phyloP scores from a whole-genome alignment of 2,329 filamentous ascomycete species.

The Chrysosphaeria jannelii region DNA sequence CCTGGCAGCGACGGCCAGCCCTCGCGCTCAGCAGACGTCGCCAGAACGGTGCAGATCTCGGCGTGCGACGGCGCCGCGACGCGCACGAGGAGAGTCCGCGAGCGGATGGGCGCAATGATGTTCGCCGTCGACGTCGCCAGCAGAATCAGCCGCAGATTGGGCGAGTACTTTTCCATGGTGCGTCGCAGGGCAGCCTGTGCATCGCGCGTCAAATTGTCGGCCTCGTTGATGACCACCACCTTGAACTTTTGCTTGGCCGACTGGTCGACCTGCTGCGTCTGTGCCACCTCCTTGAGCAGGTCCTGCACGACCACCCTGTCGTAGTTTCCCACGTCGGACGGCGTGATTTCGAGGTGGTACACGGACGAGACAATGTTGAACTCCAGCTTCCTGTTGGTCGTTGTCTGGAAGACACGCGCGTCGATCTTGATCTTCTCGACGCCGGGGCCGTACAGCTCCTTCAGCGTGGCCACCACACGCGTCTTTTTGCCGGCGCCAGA shows the following conservation, averaged over 20 bases:
- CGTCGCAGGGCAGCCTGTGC: slow-evolving; percentile 80
- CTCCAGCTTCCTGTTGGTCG: slow-evolving; percentile 84
- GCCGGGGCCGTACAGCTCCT: slow-evolving; percentile 79
- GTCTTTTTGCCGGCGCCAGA: slow-evolving; percentile 97
- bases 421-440: slow-evolving; percentile 99
- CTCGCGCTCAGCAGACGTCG: slow-evolving; percentile 41
- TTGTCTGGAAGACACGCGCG: slow-evolving; percentile 84
- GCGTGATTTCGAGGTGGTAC: slow-evolving; percentile 95
- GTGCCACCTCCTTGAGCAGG: slow-evolving; percentile 84
- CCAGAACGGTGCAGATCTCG: slow-evolving; percentile 59
- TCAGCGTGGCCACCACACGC: slow-evolving; percentile 76
- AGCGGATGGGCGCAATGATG: slow-evolving; percentile 94
- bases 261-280: slow-evolving; percentile 95
- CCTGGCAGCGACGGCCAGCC: slow-evolving; percentile 48
- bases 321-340: slow-evolving; percentile 85
- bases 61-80: slow-evolving; percentile 67
- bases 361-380: slow-evolving; percentile 96
- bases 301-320: slow-evolving; percentile 91
- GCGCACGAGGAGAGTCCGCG: slow-evolving; percentile 65
- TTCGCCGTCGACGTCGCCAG: slow-evolving; percentile 91
- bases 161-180: slow-evolving; percentile 98
- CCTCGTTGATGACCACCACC: slow-evolving; percentile 97
- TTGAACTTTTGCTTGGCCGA: slow-evolving; percentile 82
- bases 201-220: slow-evolving; percentile 76
- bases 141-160: slow-evolving; percentile 72